phyloP scores from a whole-genome alignment of 225 moss, liverwort and hornwort genomes.

The Ulota crispa region DNA sequence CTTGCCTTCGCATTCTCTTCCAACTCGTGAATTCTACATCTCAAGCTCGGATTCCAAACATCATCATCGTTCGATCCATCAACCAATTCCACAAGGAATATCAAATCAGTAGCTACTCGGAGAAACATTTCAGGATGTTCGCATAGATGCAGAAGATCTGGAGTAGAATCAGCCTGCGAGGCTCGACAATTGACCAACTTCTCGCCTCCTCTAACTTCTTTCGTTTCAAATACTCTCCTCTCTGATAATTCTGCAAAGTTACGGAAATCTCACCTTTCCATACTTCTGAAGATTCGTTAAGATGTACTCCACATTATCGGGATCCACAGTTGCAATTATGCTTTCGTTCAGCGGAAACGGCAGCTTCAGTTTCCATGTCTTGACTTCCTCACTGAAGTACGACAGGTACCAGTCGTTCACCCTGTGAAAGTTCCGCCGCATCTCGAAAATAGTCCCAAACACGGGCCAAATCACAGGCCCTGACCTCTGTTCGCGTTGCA shows the following conservation, averaged over 20 bases:
- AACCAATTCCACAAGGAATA: not conserved
- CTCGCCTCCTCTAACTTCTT: not conserved
- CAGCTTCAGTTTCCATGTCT: slow-evolving; percentile 21
- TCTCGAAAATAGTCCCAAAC: slow-evolving; percentile 27
- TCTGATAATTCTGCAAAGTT: not conserved
- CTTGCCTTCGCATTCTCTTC: not conserved
- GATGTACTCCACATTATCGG: slow-evolving; percentile 40
- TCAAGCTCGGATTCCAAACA: not conserved
- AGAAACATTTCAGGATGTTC: not conserved
- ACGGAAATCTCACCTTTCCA: slow-evolving; percentile 32
- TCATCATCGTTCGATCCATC: not conserved
- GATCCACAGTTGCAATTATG: slow-evolving; percentile 35
- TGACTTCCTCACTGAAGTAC: slow-evolving; percentile 31
- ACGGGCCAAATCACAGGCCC: slow-evolving; percentile 41
- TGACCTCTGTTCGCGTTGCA: not conserved
- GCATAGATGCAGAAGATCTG: not conserved
- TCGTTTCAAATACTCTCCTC: not conserved
- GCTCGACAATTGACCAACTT: not conserved
- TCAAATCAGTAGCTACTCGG: not conserved
- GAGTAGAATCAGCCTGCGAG: not conserved
- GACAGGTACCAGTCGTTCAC: slow-evolving; percentile 34
- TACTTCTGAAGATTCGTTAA: slow-evolving; percentile 40
- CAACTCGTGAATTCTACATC: not conserved
- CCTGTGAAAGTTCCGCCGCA: slow-evolving; percentile 27
- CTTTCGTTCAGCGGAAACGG: slow-evolving; percentile 3